phyloP scores from a whole-genome alignment of 108 stramenopile species.

The Nitzschia putrida region DNA sequence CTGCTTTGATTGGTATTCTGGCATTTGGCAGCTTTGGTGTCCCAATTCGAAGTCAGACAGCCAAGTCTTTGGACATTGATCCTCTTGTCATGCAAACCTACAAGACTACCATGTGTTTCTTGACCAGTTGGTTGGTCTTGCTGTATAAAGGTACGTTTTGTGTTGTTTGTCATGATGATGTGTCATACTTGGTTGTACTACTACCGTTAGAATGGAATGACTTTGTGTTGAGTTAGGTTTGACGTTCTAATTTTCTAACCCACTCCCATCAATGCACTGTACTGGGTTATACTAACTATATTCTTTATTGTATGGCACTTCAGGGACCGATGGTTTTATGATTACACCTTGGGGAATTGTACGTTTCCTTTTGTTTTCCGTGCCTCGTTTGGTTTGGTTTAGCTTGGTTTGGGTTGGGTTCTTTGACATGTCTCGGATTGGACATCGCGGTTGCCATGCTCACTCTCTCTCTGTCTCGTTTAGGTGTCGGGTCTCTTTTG shows the following conservation, averaged over 20 bases:
- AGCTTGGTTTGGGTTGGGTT: no score
- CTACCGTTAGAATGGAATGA: no score
- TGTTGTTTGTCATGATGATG: background rate
- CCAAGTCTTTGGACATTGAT: constrained; percentile 67
- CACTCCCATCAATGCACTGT: no score
- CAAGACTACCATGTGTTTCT: constrained; percentile 79
- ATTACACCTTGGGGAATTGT: constrained; percentile 84
- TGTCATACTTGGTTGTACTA: no score
- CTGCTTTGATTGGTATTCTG: constrained; percentile 58
- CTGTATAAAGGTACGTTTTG: constrained; percentile 8
- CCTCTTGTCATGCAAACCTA: constrained; percentile 87
- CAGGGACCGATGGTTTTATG: constrained; percentile 35
- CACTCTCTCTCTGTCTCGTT: no score
- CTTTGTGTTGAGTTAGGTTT: background rate
- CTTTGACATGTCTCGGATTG: no score
- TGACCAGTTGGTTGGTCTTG: constrained; percentile 62
- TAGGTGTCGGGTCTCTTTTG: constrained; percentile 62
- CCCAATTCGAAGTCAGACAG: constrained; percentile 72
- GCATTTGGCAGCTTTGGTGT: constrained; percentile 85
- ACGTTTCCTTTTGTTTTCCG: constrained; percentile 63
- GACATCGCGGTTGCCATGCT: no score
- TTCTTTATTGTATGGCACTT: constrained; percentile 1
- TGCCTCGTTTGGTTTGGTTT: no score
- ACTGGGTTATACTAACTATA: no score
- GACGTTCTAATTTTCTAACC: no score